Base-by-base conservation (phyloP, 208 protist genomes). In the Balamuthia mandrillaris region DNA sequence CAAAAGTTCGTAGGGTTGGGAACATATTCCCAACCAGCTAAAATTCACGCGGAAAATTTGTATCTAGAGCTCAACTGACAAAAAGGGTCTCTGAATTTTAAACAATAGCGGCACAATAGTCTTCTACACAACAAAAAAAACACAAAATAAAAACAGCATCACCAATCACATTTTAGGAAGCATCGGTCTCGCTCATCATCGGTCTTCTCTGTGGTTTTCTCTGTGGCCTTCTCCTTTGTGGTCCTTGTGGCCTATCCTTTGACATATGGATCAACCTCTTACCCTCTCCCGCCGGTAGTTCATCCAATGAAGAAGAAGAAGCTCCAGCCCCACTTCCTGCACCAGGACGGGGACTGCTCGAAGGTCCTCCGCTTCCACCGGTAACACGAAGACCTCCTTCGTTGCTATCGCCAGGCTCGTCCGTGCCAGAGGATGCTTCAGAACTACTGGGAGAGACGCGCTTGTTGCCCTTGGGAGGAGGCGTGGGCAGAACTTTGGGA, bases 181-280 rank as follows among this genome's bases (percentile, higher is more conserved):
- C 72, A n/a, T 81, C 74, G 21, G 74, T 41, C 5, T 16, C 63
- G 33, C 51, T 63, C 74, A 81, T 81, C 74, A 81, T 81, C 16
- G 74, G 74, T 35, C 74, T 81, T 29, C 74, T 29, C 37, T 63
- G 49, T 18, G 74, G 74, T 33, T 81, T 81, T 2, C 74, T 61
- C 12, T 81, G 74, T 0, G 74, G 74, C 42, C 74, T 14, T 33
- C 74, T 81, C 47, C 74, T 44, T 35, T 81, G 74, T 10, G 74
- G 74, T 41, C 74, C 74, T 51, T 63, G 56, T 10, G 74, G 74
- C 39, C 74, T 29, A 33, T 81, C 74, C 47, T 81, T 81, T 5
- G 74, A 63, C 74, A 81, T 65, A 35, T 81, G 74, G 24, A 51
- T 65, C 4, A 63, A 35, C n/a, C 42, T 41, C 66, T 75, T 44